Evolutionary conservation across 2,329 filamentous ascomycete species (phyloP).

Genomic region (Cryphonectria carpinicola): DNA sequence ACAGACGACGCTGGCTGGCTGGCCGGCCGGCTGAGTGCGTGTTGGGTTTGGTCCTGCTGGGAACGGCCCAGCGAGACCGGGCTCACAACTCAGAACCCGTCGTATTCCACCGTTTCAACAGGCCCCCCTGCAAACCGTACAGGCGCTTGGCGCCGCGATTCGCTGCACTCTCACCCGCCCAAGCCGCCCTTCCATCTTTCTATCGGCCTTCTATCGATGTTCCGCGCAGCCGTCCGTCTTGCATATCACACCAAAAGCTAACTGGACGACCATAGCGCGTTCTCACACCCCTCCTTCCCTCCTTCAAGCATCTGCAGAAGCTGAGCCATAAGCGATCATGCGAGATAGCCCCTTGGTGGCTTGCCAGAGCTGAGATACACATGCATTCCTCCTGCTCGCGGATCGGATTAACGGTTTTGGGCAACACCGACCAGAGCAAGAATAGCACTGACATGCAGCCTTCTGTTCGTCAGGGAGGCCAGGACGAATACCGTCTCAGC

Average conservation of each 20-base stretch:
- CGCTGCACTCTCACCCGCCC: neutral
- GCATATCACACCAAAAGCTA: no score
- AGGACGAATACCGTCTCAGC: neutral
- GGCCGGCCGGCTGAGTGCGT: neutral
- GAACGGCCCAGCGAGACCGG: neutral
- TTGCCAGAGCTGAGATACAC: neutral
- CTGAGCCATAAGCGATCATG: neutral
- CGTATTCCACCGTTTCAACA: neutral
- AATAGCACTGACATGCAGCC: neutral
- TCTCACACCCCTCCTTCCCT: neutral
- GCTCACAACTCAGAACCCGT: neutral
- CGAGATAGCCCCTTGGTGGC: neutral
- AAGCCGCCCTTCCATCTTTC: slow-evolving; percentile 14
- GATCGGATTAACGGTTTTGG: neutral
- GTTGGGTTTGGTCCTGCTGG: neutral
- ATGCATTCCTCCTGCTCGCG: neutral
- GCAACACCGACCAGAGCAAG: neutral
- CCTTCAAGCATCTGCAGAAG: neutral
- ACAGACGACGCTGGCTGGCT: neutral
- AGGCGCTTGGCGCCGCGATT: neutral
- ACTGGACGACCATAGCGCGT: neutral
- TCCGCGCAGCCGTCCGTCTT: slow-evolving; percentile 17
- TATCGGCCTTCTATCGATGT: slow-evolving; percentile 23
- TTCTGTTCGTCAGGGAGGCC: neutral
- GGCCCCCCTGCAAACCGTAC: neutral